phyloP scores from a whole-genome alignment of 345 rosid species.

The Salix viminalis region DNA sequence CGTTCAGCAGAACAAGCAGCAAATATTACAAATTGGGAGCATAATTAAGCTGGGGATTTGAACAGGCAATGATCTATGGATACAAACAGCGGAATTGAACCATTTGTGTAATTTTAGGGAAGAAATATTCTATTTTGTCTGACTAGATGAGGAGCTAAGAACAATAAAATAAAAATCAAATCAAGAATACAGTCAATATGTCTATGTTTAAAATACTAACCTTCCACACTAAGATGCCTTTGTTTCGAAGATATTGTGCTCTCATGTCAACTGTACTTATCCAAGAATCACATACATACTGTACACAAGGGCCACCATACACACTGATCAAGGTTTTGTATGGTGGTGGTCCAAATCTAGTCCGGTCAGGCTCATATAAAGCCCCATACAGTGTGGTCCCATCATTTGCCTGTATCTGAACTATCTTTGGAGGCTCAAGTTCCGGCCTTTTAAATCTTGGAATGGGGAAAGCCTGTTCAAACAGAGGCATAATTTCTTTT shows the following conservation, averaged over 20 bases:
- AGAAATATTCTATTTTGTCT: neutral
- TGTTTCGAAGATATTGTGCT: constrained; percentile 83
- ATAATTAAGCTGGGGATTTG: neutral
- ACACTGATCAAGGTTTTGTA: constrained; percentile 79
- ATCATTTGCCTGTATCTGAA: constrained; percentile 62
- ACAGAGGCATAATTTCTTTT: constrained; percentile 50
- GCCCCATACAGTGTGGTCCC: constrained; percentile 75
- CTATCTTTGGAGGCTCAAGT: constrained; percentile 73
- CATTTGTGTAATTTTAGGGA: neutral
- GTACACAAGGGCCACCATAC: constrained; percentile 87
- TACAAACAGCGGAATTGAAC: neutral
- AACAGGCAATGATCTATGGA: neutral
- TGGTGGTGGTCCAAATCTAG: constrained; percentile 85
- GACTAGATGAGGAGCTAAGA: neutral
- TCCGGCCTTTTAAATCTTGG: constrained; percentile 52
- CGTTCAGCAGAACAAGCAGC: neutral
- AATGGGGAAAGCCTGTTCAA: constrained; percentile 57
- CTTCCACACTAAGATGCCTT: constrained; percentile 94
- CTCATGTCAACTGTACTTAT: constrained; percentile 84
- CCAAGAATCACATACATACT: constrained; percentile 76
- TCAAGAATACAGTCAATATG: neutral
- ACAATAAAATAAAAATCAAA: neutral
- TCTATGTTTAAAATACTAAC: constrained; percentile 26
- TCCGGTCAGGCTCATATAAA: constrained; percentile 65
- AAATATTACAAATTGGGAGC: neutral